These are phyloP conservation scores for Aureobasidium sp. DNA, from an alignment of 2,329 filamentous ascomycete species.

Conservation along the genomic window DNA sequence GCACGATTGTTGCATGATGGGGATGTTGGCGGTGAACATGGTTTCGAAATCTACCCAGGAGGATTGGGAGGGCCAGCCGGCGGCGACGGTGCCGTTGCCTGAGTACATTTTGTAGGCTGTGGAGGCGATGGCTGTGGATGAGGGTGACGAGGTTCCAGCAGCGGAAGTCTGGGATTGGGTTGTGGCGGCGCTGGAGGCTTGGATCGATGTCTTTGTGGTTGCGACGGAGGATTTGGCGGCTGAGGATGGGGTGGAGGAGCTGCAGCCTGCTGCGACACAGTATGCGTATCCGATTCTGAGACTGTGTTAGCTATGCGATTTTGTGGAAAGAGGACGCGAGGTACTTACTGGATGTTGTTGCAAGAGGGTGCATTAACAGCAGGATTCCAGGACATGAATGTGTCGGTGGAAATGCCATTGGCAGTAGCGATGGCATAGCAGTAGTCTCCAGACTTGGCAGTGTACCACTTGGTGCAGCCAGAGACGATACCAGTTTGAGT, in stretches of 20 bases:
- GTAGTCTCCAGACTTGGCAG: slow-evolving; percentile 17
- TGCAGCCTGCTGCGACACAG: slow-evolving; percentile 16
- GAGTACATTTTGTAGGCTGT: slow-evolving; percentile 20
- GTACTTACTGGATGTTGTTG: slow-evolving; percentile 14
- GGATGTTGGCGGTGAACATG: slow-evolving; percentile 27
- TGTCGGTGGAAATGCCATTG: slow-evolving; percentile 16
- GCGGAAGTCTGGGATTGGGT: too few species aligned
- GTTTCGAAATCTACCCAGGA: slow-evolving; percentile 29
- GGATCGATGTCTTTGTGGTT: neutral
- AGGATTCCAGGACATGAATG: slow-evolving; percentile 21
- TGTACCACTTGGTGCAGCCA: slow-evolving; percentile 21
- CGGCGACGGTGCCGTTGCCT: slow-evolving; percentile 26
- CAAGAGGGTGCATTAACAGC: slow-evolving; percentile 18
- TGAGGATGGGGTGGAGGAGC: neutral
- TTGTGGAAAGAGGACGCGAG: too few species aligned
- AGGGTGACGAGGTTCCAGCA: too few species aligned
- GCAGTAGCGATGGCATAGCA: slow-evolving; percentile 17
- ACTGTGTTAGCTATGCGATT: neutral
- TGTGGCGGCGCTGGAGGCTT: neutral
- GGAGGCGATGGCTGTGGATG: neutral
- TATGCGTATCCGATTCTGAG: slow-evolving; percentile 17
- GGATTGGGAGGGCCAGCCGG: slow-evolving; percentile 29
- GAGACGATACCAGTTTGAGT: slow-evolving; percentile 18
- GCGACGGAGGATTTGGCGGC: neutral
- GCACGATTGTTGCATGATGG: slow-evolving; percentile 30